A percentile compares a stretch with the other conserved stretches of the same genome.
phyloP scores from a whole-genome alignment of 345 rosid genomes.

The Citrus trifoliata region DNA sequence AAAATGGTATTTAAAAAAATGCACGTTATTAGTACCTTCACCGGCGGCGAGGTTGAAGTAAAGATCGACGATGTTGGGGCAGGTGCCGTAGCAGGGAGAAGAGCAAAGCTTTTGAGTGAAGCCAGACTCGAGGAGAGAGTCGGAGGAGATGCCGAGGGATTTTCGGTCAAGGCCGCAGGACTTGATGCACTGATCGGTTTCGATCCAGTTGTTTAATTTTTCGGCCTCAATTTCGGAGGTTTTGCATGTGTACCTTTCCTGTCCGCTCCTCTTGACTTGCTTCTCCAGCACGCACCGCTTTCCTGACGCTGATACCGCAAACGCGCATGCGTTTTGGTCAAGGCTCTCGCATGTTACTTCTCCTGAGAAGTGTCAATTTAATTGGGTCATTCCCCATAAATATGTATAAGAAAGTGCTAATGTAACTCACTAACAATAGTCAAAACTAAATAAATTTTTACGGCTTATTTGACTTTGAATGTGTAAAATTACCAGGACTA shows the following conservation, averaged over 20 bases:
- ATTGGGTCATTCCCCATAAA: not conserved
- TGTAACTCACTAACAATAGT: no score
- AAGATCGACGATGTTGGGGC: conserved; percentile 81
- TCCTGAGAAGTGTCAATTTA: conserved; percentile 14
- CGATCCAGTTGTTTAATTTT: conserved; percentile 53
- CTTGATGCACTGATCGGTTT: conserved; percentile 61
- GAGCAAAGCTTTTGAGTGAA: conserved; percentile 70
- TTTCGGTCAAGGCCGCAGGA: conserved; percentile 77
- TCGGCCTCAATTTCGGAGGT: conserved; percentile 71
- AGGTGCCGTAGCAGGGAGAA: conserved; percentile 58
- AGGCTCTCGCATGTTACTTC: conserved; percentile 64
- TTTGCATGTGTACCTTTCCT: conserved; percentile 53
- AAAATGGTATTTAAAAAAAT: not conserved
- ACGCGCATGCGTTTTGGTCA: conserved; percentile 54
- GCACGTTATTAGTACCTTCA: conserved; percentile 49
- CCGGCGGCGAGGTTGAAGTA: conserved; percentile 89
- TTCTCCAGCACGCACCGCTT: conserved; percentile 81
- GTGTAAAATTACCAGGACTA: no score
- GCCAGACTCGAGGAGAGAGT: conserved; percentile 65
- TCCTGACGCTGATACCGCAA: conserved; percentile 70
- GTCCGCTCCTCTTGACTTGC: conserved; percentile 53
- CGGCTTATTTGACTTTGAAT: no score
- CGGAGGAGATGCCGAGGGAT: conserved; percentile 81
- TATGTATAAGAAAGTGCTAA: no score
- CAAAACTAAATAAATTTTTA: no score